Conservation (phyloP, 306 rosid genomes). For the Cyamopsis tetragonoloba region DNA sequence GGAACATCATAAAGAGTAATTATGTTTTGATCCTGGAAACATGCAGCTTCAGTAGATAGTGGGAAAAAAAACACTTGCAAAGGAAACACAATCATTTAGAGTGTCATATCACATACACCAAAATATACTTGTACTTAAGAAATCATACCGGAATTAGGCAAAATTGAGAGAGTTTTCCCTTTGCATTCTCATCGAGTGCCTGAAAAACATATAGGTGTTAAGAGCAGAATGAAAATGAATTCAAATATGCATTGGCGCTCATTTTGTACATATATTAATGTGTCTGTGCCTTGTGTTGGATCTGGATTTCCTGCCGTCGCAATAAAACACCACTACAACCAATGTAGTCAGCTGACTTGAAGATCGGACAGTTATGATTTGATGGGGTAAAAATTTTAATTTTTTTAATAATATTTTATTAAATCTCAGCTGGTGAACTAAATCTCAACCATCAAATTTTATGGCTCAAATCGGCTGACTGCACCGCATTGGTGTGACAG, state of each 20-base stretch:
- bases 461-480: no score
- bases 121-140: constrained; percentile 14
- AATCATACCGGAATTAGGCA: constrained; percentile 74
- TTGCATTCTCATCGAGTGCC: constrained; percentile 71
- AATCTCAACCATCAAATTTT: no score
- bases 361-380: not conserved
- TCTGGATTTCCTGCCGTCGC: not conserved
- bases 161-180: constrained; percentile 72
- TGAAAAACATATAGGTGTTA: constrained; percentile 32
- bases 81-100: constrained; percentile 11
- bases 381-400: no score
- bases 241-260: not conserved
- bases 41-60: constrained; percentile 18
- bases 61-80: constrained; percentile 28
- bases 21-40: constrained; percentile 72
- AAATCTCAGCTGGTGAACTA: no score
- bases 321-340: no score
- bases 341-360: no score
- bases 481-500: no score
- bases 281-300: not conserved
- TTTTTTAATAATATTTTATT: no score
- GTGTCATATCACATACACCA: not conserved
- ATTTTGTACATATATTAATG: not conserved
- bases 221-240: constrained; percentile 17
- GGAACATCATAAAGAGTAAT: constrained; percentile 90